Evolutionary conservation across 148 eudicot genomes (phyloP).

Genomic region (Rhododendron mucronatum): DNA sequence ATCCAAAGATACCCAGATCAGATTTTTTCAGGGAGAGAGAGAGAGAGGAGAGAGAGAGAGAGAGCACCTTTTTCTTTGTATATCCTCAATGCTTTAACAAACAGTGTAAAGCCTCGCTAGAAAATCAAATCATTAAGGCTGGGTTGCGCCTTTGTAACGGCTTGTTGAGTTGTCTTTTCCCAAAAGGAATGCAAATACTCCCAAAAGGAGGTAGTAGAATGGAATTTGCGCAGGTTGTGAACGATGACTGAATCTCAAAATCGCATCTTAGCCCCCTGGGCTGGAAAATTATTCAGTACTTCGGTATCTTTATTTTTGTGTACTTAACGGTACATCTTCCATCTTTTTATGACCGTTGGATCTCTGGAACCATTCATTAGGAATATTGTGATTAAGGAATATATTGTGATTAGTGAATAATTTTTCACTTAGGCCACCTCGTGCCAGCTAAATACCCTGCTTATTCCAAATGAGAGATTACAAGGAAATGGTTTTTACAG

Average conservation of each 20-base stretch:
- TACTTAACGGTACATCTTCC: background rate
- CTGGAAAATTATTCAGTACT: background rate
- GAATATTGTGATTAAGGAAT: background rate
- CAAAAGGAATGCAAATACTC: background rate
- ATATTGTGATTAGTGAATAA: background rate
- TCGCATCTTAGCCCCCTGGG: background rate
- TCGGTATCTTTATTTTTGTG: background rate
- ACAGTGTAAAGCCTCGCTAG: background rate
- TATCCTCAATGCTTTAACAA: background rate
- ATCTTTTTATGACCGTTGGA: background rate
- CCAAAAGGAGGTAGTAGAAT: background rate
- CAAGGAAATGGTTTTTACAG: background rate
- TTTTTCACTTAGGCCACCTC: background rate
- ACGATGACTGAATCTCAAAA: background rate
- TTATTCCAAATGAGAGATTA: background rate
- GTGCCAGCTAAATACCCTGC: background rate
- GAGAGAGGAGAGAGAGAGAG: slow-evolving; percentile 8
- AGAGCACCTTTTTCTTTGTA: background rate
- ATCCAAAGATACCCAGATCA: background rate
- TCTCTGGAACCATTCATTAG: background rate
- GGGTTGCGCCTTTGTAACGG: slow-evolving; percentile 19
- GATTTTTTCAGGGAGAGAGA: background rate
- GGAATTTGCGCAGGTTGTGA: background rate
- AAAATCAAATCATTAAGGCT: background rate
- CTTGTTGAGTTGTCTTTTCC: slow-evolving; percentile 30